Evolutionary conservation across 805 yeast genomes (phyloP).

Genomic region (Candida lessepsii): DNA sequence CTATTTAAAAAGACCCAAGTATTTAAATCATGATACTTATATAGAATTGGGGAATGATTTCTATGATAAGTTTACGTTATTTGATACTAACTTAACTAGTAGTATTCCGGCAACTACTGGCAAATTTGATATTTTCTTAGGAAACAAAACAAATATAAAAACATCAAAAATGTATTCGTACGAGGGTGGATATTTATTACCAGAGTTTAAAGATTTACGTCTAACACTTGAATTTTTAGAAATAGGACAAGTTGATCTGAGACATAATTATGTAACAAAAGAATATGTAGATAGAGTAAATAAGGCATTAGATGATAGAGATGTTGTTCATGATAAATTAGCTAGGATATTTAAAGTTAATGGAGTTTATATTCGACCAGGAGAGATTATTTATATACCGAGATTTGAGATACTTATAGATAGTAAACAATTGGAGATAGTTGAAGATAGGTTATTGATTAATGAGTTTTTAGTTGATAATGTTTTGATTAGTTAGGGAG

Average conservation of each 20-base stretch:
- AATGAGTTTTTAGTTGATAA: conserved; percentile 17
- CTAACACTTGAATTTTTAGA: conserved; percentile 46
- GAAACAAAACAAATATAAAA: conserved; percentile 24
- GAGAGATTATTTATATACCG: conserved; percentile 8
- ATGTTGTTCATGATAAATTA: conserved; percentile 14
- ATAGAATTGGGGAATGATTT: conserved; percentile 32
- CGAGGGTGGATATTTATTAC: conserved; percentile 29
- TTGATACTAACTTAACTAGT: conserved; percentile 18
- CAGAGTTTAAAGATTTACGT: conserved; percentile 41
- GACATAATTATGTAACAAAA: conserved; percentile 3
- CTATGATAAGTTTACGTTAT: conserved; percentile 27
- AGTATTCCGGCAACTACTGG: conserved; percentile 23
- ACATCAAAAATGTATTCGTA: not conserved
- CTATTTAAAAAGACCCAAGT: conserved; percentile 44
- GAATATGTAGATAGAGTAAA: conserved; percentile 16
- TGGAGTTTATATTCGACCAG: conserved; percentile 27
- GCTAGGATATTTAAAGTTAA: conserved; percentile 32
- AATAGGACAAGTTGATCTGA: conserved; percentile 39
- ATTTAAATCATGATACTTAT: conserved; percentile 28
- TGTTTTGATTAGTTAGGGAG: conserved; percentile 3
- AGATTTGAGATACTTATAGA: conserved; percentile 4
- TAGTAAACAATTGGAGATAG: conserved; percentile 1
- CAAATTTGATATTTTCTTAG: conserved; percentile 28
- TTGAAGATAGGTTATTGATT: conserved; percentile 8
- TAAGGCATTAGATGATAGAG: not conserved